phyloP scores from a whole-genome alignment of 1,284 basidiomycete species.

The Dichomitus squalens region DNA sequence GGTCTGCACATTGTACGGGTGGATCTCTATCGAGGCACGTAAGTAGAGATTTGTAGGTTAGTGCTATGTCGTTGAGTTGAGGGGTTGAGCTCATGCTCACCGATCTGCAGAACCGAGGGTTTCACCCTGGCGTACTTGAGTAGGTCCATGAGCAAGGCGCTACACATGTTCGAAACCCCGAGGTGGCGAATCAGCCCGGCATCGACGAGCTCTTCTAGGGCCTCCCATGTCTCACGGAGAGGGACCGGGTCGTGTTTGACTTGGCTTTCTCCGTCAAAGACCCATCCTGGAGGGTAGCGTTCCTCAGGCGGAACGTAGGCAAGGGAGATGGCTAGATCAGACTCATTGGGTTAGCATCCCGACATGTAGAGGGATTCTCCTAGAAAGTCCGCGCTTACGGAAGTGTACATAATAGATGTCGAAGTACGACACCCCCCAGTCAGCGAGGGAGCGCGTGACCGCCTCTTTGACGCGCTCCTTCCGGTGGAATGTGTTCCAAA shows the following conservation, averaged over 20 bases:
- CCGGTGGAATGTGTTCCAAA: constrained; percentile 33
- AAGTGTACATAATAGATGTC: constrained; percentile 32
- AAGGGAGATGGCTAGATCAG: constrained; percentile 25
- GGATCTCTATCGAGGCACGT: constrained; percentile 23
- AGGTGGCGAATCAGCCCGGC: constrained; percentile 27
- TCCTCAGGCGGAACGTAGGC: constrained; percentile 26
- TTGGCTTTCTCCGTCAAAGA: constrained; percentile 27
- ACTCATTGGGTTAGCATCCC: background rate
- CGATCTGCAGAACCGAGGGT: constrained; percentile 30
- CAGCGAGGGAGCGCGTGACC: constrained; percentile 26
- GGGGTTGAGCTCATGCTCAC: constrained; percentile 11
- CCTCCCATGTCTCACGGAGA: constrained; percentile 30
- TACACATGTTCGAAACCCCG: constrained; percentile 30
- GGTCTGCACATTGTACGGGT: constrained; percentile 29
- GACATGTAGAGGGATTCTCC: too few relatives aligned
- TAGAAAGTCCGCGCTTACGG: too few relatives aligned
- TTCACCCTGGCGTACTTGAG: constrained; percentile 29
- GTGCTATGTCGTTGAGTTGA: background rate
- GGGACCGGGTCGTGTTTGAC: constrained; percentile 27
- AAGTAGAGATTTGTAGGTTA: background rate
- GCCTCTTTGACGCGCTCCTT: constrained; percentile 28
- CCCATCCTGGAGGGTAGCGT: constrained; percentile 32
- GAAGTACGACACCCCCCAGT: constrained; percentile 32
- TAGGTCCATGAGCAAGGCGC: constrained; percentile 29
- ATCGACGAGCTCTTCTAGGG: constrained; percentile 30